These are phyloP conservation scores for Ophioceras dolichostomum DNA, from an alignment of 2,329 filamentous ascomycete genomes.

Conservation along the genomic window DNA sequence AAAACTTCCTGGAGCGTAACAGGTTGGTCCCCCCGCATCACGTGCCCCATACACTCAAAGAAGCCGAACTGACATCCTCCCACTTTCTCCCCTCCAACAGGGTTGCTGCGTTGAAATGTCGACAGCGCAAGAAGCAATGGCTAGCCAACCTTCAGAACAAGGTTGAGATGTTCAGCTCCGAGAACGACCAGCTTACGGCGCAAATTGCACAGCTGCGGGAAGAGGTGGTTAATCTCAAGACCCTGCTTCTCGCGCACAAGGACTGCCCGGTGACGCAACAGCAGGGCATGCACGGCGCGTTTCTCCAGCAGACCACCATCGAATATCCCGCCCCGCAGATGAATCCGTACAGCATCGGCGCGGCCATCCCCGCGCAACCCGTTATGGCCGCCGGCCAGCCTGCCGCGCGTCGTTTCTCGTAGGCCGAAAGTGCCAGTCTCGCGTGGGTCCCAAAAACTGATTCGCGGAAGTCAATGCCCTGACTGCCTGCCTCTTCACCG, in stretches of 20 bases:
- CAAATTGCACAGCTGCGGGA: conserved; percentile 80
- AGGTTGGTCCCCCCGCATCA: too few species aligned
- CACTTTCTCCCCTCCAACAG: too few species aligned
- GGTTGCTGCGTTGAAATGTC: conserved; percentile 91
- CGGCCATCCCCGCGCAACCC: conserved; percentile 36
- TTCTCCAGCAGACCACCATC: conserved; percentile 39
- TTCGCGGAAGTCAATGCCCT: too few species aligned
- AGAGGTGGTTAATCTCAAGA: conserved; percentile 92
- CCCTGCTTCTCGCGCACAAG: conserved; percentile 83
- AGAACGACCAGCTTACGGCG: conserved; percentile 77
- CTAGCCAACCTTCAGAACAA: conserved; percentile 87
- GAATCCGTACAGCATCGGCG: conserved; percentile 47
- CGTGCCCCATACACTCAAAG: background rate
- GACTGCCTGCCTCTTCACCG: too few species aligned
- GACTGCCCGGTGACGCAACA: conserved; percentile 88
- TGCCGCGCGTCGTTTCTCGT: conserved; percentile 45
- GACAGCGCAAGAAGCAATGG: conserved; percentile 99
- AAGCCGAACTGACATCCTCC: background rate
- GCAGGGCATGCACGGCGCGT: conserved; percentile 55
- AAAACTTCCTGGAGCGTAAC: conserved; percentile 95
- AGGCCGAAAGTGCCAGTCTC: conserved; percentile 13
- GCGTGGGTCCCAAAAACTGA: too few species aligned
- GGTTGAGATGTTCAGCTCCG: conserved; percentile 81
- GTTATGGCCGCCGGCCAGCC: conserved; percentile 42
- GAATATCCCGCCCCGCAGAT: conserved; percentile 43